Base-by-base conservation (phyloP, 1,139 yeast genomes). In the Saccharomyces hybrid region DNA sequence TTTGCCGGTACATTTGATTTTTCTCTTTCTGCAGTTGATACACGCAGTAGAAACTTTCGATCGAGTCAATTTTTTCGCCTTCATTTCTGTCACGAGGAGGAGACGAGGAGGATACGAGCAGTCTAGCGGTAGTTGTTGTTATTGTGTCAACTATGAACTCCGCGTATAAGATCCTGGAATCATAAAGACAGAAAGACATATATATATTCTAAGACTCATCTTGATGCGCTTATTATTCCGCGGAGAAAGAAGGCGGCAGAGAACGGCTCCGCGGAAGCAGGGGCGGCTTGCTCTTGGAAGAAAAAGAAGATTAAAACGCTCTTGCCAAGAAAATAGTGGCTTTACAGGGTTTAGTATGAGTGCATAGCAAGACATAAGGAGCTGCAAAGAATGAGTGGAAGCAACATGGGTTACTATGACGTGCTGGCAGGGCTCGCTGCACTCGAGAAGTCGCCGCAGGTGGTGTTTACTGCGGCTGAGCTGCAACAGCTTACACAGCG, bases 1-100 rank as follows among this genome's bases (percentile, higher is more conserved):
- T n/a, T 56, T 55, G 7, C 86, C 87, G 55, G 82, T 83, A 67
- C 87, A 82, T 62, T 80, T 80, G 56, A 82, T 83, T 63, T 82
- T 82, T 57, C 82, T 79, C 59, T 75, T 77, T 27, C 85, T 72
- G 62, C 87, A 82, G 53, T 77, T 79, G 61, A 81, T 84, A 63
- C 87, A 82, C 3, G 85, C 86, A 55, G 81, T 70, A 4, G 83
- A 57, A 4, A 65, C 66, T 50, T 62, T 61, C 16, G 53, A 57
- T 46, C 61, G 8, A 38, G 44, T 38, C 3, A 25, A 4, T 38
- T 38, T 38, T 13, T 38, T 38, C 44, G 11, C 44, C 44, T 38
- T 38, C 44, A 38, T 38, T 38, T 6, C 23, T 4, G 2, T 38
- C 3, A 4, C 44, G 44, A 13, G 25, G 9, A 23, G 13, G 44